Conservation (phyloP, 495 filamentous ascomycete genomes). For the Talaromyces adpressus region DNA sequence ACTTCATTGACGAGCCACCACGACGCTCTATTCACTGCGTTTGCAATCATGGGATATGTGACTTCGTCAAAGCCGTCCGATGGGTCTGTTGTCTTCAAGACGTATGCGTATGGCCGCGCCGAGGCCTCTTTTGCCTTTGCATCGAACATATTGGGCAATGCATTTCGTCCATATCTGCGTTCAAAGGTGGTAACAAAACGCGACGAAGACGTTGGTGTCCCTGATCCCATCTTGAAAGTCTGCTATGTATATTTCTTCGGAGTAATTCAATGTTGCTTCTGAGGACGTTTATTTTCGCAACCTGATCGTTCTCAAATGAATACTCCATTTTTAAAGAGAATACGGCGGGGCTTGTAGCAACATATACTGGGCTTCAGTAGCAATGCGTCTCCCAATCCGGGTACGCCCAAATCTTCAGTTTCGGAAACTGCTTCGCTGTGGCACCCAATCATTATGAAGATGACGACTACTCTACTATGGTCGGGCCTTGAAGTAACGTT, state of each 20-base stretch:
- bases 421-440: not conserved
- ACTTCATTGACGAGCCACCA: constrained; percentile 28
- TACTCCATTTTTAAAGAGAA: no score
- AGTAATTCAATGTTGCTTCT: no score
- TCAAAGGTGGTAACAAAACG: not conserved
- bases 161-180: constrained; percentile 2
- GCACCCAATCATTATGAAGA: not conserved
- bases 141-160: constrained; percentile 2
- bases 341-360: no score
- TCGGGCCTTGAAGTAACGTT: no score
- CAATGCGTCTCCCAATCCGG: no score
- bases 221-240: not conserved
- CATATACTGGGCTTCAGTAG: no score
- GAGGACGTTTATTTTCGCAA: no score
- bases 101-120: not conserved
- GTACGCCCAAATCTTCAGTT: no score
- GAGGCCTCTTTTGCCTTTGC: constrained; percentile 1
- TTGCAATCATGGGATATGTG: constrained; percentile 36
- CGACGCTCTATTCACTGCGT: constrained; percentile 40
- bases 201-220: not conserved
- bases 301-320: no score
- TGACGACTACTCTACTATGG: no score
- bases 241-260: no score
- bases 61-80: constrained; percentile 12
- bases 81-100: not conserved